These are phyloP conservation scores for Scedosporium dehoogii DNA, from an alignment of 2,329 filamentous ascomycete species.

Conservation along the genomic window DNA sequence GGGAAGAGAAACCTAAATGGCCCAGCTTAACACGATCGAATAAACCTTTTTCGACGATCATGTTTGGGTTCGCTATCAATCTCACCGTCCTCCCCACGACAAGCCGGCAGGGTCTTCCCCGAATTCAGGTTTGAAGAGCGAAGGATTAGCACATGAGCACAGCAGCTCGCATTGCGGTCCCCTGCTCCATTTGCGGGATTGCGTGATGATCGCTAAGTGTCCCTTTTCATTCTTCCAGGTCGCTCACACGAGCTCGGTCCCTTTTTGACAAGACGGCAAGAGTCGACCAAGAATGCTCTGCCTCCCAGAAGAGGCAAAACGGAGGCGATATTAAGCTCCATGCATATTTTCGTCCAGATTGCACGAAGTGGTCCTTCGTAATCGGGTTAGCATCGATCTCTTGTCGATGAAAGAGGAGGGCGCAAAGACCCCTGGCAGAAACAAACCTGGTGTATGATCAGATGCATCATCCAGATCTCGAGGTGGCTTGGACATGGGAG, in stretches of 20 bases:
- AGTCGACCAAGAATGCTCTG: not conserved
- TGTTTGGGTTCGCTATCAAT: constrained; percentile 4
- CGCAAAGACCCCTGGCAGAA: not conserved
- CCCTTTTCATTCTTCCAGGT: not conserved
- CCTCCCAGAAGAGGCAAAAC: not conserved
- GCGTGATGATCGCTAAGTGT: not conserved
- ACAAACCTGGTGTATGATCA: constrained; percentile 1
- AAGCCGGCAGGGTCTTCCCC: not conserved
- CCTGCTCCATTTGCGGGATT: not conserved
- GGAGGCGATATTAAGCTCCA: not conserved
- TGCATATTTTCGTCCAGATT: not conserved
- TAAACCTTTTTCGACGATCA: not conserved
- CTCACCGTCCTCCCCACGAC: not conserved
- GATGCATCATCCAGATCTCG: constrained; percentile 1
- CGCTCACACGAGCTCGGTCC: not conserved
- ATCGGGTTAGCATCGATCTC: not conserved
- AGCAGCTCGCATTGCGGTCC: not conserved
- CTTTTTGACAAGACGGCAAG: not conserved
- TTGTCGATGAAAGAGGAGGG: not conserved
- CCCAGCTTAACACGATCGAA: too few relatives aligned
- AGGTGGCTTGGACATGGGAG: not conserved
- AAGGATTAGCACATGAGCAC: not conserved
- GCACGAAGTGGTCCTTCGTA: not conserved
- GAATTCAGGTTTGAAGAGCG: not conserved
- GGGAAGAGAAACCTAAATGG: too few relatives aligned